Evolutionary conservation across 2,329 filamentous ascomycete species (phyloP), one percentile per base, ranked within the genome.

Genomic region (Neoarthrinium moseri): DNA sequence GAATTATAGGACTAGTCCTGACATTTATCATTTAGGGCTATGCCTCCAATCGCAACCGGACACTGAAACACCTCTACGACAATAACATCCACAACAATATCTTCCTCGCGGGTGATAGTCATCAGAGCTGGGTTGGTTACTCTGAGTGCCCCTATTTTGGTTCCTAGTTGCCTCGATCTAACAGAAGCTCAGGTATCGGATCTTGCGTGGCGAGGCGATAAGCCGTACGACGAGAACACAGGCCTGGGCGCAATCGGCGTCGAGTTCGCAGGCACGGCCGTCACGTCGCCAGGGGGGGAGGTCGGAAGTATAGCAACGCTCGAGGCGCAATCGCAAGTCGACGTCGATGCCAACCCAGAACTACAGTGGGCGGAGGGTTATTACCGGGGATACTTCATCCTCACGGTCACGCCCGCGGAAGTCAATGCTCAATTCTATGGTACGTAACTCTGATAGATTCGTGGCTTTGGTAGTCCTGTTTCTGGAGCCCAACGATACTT

Each of bases 41-140:
- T 57, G 67, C 77, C 45, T 74, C 83, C 10, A 89, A 89, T 63
- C 74, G 82, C 39, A 89, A 90, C 68, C 75, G 86, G 29, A 90
- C 87, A 0, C 69, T 89, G 10, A 67, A 81, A 55, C 78, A 81
- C 44, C 66, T 90, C 8, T 86, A 84, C 56, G 72, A 81, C 44
- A 81, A 88, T 61, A 73, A 82, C 18, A 89, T 90, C 53, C 71
- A 70, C 46, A 89, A 90, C 69, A 89, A 84, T 58, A 79, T 90
- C 54, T 81, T 90, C 56, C 75, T 91, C 20, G 76, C 85, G 0
- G 87, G 87, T 11, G 86, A 90, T 59, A 79, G 74, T 30, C 87
- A 90, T 58, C 76, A 77, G 18, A 81, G 79, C 39, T 89, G 85
- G 80, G 80, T 78, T 26, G 43, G 52, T 35, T 23, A 43, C n/a